Conservation (phyloP, 1,284 basidiomycete species). For the Ganoderma sp. region DNA sequence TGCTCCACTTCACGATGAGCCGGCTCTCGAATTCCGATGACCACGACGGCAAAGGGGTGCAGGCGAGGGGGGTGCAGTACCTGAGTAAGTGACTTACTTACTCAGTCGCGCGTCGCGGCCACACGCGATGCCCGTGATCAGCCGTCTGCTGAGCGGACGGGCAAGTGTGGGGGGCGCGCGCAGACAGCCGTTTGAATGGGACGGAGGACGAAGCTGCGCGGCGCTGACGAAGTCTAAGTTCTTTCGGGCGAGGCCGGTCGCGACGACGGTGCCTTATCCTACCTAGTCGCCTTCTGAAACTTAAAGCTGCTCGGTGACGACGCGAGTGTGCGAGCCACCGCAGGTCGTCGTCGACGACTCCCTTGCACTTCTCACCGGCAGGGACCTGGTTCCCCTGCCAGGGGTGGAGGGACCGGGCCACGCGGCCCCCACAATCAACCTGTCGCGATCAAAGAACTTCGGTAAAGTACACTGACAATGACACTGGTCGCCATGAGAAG, state of each 20-base stretch:
- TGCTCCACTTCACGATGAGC: background rate
- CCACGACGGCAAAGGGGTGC: background rate
- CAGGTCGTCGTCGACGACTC: background rate
- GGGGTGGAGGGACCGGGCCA: background rate
- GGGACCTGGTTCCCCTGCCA: background rate
- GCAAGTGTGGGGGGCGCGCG: too few species aligned
- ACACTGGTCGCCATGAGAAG: conserved; percentile 2
- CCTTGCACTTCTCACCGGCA: background rate
- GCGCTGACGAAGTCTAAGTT: background rate
- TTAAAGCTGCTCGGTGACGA: background rate
- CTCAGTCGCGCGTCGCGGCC: too few species aligned
- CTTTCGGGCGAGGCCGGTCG: background rate
- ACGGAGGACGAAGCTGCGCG: background rate
- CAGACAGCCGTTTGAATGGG: background rate
- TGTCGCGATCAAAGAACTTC: conserved; percentile 3
- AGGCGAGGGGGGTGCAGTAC: background rate
- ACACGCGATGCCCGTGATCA: too few species aligned
- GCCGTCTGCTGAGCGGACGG: too few species aligned
- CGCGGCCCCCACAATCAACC: background rate
- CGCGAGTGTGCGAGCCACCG: background rate
- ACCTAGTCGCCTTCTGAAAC: background rate
- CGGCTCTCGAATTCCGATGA: conserved; percentile 1
- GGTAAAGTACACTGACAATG: conserved; percentile 1
- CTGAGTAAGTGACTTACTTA: too few species aligned
- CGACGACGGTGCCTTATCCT: background rate